Percentiles rank a stretch among this genome's conserved stretches.
Evolutionary conservation across 2,329 filamentous ascomycete genomes (phyloP).

Genomic region (Colletotrichum magnum): DNA sequence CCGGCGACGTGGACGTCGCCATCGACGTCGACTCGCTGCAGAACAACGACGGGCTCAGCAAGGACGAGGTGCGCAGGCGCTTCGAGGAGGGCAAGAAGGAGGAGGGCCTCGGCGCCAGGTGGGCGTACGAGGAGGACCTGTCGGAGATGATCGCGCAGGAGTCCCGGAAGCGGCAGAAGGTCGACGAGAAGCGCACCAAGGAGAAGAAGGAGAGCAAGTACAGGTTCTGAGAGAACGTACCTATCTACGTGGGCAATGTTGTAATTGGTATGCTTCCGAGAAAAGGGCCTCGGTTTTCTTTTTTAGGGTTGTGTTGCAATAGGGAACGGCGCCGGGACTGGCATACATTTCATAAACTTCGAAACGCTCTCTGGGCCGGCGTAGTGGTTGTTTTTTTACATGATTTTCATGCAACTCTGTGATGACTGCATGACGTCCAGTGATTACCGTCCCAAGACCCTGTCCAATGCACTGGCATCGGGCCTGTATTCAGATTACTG

Average conservation of each 20-base stretch:
- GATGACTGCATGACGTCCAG: too few species aligned
- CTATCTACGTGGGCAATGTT: neutral
- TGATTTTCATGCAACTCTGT: too few species aligned
- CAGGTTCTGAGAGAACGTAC: slow-evolving; percentile 54
- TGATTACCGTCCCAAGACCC: too few species aligned
- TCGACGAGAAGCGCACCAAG: slow-evolving; percentile 83
- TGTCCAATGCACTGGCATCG: too few species aligned
- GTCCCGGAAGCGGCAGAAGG: slow-evolving; percentile 89
- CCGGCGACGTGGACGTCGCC: slow-evolving; percentile 93
- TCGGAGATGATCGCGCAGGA: slow-evolving; percentile 97
- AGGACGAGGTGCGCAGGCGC: slow-evolving; percentile 83
- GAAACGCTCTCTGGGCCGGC: neutral
- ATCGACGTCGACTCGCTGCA: slow-evolving; percentile 88
- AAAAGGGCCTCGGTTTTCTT: neutral
- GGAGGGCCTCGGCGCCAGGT: slow-evolving; percentile 77
- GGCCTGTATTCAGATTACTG: slow-evolving; percentile 8
- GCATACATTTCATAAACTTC: slow-evolving; percentile 11
- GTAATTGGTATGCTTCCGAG: slow-evolving; percentile 29
- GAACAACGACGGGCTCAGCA: slow-evolving; percentile 82
- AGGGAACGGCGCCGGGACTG: slow-evolving; percentile 29
- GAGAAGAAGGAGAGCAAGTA: slow-evolving; percentile 71
- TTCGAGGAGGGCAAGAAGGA: slow-evolving; percentile 82
- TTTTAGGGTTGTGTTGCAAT: slow-evolving; percentile 18
- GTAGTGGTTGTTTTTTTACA: neutral
- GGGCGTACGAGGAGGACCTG: slow-evolving; percentile 87